These are phyloP conservation scores for Mortierella claussenii DNA, from an alignment of 192 early-diverging fungal species.

Conservation along the genomic window DNA sequence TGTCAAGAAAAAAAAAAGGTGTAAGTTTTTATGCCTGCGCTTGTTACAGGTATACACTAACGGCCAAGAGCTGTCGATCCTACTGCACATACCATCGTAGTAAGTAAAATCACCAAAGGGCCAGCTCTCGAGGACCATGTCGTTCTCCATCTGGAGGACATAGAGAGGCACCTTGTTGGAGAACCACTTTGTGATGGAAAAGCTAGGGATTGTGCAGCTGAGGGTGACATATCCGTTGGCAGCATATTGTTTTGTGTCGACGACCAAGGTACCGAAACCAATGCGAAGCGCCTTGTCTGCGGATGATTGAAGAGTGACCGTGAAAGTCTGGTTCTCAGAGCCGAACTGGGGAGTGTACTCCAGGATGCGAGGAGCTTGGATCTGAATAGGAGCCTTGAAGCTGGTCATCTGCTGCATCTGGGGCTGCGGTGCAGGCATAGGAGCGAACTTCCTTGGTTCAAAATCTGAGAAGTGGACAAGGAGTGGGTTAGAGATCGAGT, in stretches of 20 bases:
- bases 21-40: no score
- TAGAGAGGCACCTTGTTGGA: slow-evolving; percentile 55
- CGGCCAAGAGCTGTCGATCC: no score
- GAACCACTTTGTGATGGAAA: slow-evolving; percentile 54
- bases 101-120: slow-evolving; percentile 59
- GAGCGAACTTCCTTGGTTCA: slow-evolving; percentile 48
- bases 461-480: slow-evolving; percentile 23
- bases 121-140: slow-evolving; percentile 56
- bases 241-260: slow-evolving; percentile 61
- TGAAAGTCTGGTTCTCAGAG: slow-evolving; percentile 39
- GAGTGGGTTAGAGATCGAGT: not conserved
- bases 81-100: slow-evolving; percentile 31
- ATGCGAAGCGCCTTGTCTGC: slow-evolving; percentile 52
- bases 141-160: slow-evolving; percentile 55
- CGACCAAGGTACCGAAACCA: slow-evolving; percentile 59
- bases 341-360: slow-evolving; percentile 57
- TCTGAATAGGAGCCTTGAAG: slow-evolving; percentile 27
- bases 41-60: no score
- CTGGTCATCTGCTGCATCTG: slow-evolving; percentile 18
- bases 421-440: slow-evolving; percentile 42
- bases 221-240: slow-evolving; percentile 56
- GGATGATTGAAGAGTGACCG: slow-evolving; percentile 49
- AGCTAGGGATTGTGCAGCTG: slow-evolving; percentile 54
- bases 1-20: slow-evolving; percentile 9
- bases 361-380: slow-evolving; percentile 47